These are phyloP conservation scores for Apiospora kogelbergensis DNA, from an alignment of 2,329 filamentous ascomycete genomes.

Conservation along the genomic window DNA sequence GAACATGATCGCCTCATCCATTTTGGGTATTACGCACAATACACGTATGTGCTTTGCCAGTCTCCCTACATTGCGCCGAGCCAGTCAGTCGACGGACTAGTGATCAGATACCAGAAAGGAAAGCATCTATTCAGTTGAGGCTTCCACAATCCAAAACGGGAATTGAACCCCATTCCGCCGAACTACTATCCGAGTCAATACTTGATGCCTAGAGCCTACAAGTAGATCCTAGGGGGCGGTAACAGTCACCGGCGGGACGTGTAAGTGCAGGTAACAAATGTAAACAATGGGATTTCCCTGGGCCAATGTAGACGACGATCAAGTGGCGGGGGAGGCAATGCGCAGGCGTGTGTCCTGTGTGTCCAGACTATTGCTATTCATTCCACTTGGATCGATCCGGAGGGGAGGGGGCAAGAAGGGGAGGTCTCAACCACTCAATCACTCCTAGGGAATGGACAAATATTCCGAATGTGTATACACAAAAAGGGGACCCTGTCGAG, in stretches of 20 bases:
- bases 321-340: neutral
- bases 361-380: constrained; percentile 1
- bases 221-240: neutral
- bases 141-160: neutral
- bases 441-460: neutral
- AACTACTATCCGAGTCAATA: neutral
- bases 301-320: neutral
- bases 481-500: neutral
- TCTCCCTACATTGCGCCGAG: neutral
- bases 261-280: neutral
- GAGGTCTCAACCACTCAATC: neutral
- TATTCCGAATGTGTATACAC: neutral
- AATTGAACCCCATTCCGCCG: neutral
- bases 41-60: neutral
- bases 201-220: neutral
- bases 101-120: neutral
- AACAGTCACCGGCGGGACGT: neutral
- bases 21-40: neutral
- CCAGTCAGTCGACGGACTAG: constrained; percentile 1
- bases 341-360: neutral
- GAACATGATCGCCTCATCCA: constrained; percentile 1
- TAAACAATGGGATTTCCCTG: neutral
- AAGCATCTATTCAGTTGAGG: constrained; percentile 2
- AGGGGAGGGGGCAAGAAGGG: neutral
- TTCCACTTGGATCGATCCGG: constrained; percentile 2